Conservation (phyloP, 2,329 filamentous ascomycete genomes). For the Sarocladium oryzae region DNA sequence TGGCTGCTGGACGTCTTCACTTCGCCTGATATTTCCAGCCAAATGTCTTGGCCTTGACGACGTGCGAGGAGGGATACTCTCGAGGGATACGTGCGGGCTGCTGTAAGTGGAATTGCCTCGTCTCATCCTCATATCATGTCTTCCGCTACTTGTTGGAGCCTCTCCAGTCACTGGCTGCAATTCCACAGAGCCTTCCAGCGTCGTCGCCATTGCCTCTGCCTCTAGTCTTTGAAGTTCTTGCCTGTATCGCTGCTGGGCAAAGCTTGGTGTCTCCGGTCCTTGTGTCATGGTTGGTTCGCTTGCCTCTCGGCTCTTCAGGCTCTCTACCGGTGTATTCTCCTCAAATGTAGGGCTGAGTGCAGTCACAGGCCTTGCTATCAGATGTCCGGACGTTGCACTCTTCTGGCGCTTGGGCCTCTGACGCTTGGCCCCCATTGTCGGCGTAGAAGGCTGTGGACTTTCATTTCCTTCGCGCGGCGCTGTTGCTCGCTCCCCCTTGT, state of each 20-base stretch:
- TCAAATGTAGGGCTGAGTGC: conserved; percentile 26
- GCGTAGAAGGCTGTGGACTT: conserved; percentile 32
- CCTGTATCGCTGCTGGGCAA: background rate
- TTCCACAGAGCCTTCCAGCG: background rate
- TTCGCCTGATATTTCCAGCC: too few relatives aligned
- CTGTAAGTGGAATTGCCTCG: too few relatives aligned
- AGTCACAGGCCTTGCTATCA: conserved; percentile 16
- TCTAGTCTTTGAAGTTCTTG: background rate
- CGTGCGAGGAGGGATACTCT: conserved; percentile 20
- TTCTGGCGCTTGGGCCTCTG: conserved; percentile 17
- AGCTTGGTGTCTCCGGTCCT: background rate
- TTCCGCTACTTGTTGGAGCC: too few relatives aligned
- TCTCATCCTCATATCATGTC: too few relatives aligned
- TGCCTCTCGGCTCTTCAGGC: background rate
- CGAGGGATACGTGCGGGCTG: conserved; percentile 16
- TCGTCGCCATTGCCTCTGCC: background rate
- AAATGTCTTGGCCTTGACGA: conserved; percentile 21
- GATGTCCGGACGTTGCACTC: conserved; percentile 17
- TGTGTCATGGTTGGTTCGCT: background rate
- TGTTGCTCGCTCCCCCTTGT: conserved; percentile 15
- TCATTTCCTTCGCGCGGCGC: conserved; percentile 9
- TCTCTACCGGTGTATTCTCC: conserved; percentile 13
- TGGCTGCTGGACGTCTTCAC: background rate
- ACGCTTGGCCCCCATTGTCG: conserved; percentile 20
- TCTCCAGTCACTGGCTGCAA: too few relatives aligned